phyloP scores from a whole-genome alignment of 2,329 filamentous ascomycete genomes.

The Colletotrichum simmondsii region DNA sequence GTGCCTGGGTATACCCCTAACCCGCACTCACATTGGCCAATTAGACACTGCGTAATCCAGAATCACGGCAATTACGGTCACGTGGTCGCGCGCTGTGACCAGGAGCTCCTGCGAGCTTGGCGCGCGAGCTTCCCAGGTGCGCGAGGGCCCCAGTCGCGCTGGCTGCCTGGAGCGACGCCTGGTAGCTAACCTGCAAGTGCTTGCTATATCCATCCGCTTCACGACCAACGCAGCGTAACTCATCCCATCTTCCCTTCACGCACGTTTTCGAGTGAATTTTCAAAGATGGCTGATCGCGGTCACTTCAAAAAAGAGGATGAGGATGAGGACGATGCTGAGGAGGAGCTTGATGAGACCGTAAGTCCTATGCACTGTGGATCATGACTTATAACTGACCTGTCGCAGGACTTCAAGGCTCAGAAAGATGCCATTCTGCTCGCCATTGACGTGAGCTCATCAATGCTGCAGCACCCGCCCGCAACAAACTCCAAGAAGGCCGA shows the following conservation, averaged over 20 bases:
- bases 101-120: not conserved
- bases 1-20: not conserved
- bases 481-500: constrained; percentile 80
- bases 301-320: constrained; percentile 66
- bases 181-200: not conserved
- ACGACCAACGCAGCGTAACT: not conserved
- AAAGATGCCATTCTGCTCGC: constrained; percentile 99
- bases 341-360: constrained; percentile 72
- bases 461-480: constrained; percentile 76
- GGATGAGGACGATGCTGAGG: constrained; percentile 67
- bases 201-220: not conserved
- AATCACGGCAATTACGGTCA: not conserved
- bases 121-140: not conserved
- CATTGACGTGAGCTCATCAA: constrained; percentile 90
- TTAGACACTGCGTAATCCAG: constrained; percentile 24
- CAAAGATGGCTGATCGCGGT: constrained; percentile 48
- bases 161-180: constrained; percentile 27
- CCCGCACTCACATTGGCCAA: not conserved
- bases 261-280: not conserved
- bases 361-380: constrained; percentile 35
- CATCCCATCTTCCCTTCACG: not conserved
- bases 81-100: constrained; percentile 29
- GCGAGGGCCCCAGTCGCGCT: constrained; percentile 15
- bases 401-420: constrained; percentile 85
- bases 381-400: constrained; percentile 25